Conservation (phyloP, 1,139 yeast genomes). For the Pichia sp. region DNA sequence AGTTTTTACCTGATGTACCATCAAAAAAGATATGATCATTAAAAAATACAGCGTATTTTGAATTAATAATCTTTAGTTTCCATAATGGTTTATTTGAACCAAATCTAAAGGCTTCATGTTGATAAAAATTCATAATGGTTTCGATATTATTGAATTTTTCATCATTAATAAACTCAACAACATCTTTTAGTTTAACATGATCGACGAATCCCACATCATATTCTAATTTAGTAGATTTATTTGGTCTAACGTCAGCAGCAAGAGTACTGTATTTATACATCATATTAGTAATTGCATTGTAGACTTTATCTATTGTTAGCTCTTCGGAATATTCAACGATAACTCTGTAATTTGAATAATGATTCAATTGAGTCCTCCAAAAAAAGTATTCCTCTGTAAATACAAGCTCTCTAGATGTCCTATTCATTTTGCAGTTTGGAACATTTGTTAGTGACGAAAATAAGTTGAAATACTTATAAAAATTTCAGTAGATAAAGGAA, state of each 20-base stretch:
- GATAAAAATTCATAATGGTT: not conserved
- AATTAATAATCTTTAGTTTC: constrained; percentile 13
- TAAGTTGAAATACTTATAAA: no score
- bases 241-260: constrained; percentile 1
- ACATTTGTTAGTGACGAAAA: no score
- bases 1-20: constrained; percentile 33
- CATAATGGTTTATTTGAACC: constrained; percentile 11
- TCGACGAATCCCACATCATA: not conserved
- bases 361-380: constrained; percentile 9
- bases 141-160: not conserved
- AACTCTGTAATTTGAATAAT: constrained; percentile 9
- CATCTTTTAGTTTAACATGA: constrained; percentile 7
- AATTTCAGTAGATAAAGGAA: no score
- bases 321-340: constrained; percentile 5
- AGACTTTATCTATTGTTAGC: constrained; percentile 4
- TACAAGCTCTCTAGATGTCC: not conserved
- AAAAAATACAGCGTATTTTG: constrained; percentile 24
- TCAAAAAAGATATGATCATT: constrained; percentile 36
- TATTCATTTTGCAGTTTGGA: no score
- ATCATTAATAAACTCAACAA: constrained; percentile 9
- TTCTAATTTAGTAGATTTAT: not conserved
- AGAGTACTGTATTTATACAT: constrained; percentile 7
- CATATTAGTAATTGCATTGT: constrained; percentile 7
- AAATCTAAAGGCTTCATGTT: constrained; percentile 2
- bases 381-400: constrained; percentile 7